phyloP scores from a whole-genome alignment of 768 basidiomycete genomes.

The Leccinum ochraceum region DNA sequence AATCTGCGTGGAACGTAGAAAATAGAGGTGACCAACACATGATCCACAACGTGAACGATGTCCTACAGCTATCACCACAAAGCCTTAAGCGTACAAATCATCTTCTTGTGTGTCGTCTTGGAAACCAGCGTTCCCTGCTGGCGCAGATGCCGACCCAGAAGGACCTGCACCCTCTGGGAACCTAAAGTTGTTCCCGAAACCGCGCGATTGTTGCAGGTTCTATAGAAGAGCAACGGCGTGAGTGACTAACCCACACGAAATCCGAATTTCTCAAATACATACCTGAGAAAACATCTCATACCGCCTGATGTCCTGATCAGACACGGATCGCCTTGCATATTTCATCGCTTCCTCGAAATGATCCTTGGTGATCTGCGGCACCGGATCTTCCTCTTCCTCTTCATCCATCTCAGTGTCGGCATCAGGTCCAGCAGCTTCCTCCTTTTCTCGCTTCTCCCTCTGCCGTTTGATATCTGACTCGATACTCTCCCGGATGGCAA shows the following conservation, averaged over 20 bases:
- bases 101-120: constrained; percentile 87
- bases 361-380: constrained; percentile 83
- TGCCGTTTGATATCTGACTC: constrained; percentile 83
- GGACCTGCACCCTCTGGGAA: constrained; percentile 80
- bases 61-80: neutral
- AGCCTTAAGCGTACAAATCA: constrained; percentile 80
- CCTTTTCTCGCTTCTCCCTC: constrained; percentile 79
- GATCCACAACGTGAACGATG: neutral
- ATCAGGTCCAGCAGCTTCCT: constrained; percentile 64
- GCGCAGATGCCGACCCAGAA: constrained; percentile 37
- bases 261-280: constrained; percentile 21
- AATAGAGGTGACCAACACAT: neutral
- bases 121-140: constrained; percentile 75
- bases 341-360: constrained; percentile 99
- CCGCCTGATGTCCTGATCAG: constrained; percentile 93
- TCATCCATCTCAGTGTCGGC: constrained; percentile 73
- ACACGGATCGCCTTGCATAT: constrained; percentile 94
- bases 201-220: constrained; percentile 85
- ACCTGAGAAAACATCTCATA: constrained; percentile 99
- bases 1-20: neutral
- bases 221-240: constrained; percentile 30
- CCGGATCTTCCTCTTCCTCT: constrained; percentile 79
- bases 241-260: neutral
- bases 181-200: constrained; percentile 95
- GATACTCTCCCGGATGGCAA: constrained; percentile 94